A percentile compares a stretch with the other conserved stretches of the same genome.
Evolutionary conservation across 1,139 yeast species (phyloP).

Genomic region (Magnusiomyces fungicola): DNA sequence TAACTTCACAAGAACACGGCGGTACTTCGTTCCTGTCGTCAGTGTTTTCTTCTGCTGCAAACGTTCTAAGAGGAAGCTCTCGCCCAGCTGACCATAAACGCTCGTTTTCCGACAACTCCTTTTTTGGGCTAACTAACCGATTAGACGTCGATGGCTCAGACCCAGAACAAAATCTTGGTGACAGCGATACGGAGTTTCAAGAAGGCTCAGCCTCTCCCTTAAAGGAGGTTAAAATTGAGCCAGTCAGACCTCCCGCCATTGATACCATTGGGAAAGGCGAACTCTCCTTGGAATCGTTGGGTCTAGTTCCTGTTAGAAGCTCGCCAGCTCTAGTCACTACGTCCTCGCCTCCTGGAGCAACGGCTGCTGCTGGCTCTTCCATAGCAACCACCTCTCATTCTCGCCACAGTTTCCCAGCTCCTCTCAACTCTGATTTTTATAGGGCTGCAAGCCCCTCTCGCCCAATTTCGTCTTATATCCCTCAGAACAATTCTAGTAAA

Average conservation of each 20-base stretch:
- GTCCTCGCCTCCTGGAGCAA: background rate
- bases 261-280: conserved; percentile 70
- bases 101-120: conserved; percentile 16
- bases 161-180: conserved; percentile 3
- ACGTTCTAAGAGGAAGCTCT: conserved; percentile 21
- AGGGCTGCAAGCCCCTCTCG: background rate
- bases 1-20: background rate
- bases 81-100: conserved; percentile 15
- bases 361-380: background rate
- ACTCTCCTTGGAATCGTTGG: conserved; percentile 52
- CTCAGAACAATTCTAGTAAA: background rate
- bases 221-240: conserved; percentile 46
- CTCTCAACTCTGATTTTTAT: background rate
- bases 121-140: conserved; percentile 16
- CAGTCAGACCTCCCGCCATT: conserved; percentile 41
- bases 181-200: conserved; percentile 14
- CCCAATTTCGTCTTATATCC: background rate
- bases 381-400: background rate
- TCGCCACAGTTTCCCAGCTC: background rate
- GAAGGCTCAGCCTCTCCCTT: conserved; percentile 14
- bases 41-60: conserved; percentile 30
- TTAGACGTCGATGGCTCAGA: conserved; percentile 7
- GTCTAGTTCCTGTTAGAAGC: conserved; percentile 26
- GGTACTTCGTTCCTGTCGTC: conserved; percentile 23
- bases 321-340: background rate